These are phyloP conservation scores for Iris macrosiphon DNA, from an alignment of 106 monocot genomes.

Conservation along the genomic window DNA sequence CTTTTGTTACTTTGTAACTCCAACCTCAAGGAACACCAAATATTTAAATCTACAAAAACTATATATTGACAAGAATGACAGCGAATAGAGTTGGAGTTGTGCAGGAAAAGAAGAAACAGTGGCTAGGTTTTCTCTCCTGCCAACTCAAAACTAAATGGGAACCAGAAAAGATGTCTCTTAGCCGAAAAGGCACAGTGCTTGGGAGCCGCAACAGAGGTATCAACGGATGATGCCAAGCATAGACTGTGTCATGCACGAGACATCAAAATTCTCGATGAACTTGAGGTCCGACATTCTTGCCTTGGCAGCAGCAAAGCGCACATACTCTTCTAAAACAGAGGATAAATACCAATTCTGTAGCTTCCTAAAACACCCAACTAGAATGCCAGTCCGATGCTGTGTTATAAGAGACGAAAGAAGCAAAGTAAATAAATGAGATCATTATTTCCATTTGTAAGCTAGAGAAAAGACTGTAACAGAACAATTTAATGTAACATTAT, in stretches of 20 bases:
- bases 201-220: conserved; percentile 17
- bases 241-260: conserved; percentile 31
- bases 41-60: too few relatives aligned
- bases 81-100: too few relatives aligned
- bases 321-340: conserved; percentile 70
- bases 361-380: conserved; percentile 91
- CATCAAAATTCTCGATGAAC: conserved; percentile 71
- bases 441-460: background rate
- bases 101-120: too few relatives aligned
- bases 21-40: too few relatives aligned
- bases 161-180: background rate
- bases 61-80: too few relatives aligned
- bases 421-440: background rate
- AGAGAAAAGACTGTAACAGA: background rate
- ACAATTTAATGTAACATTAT: background rate
- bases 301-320: conserved; percentile 52
- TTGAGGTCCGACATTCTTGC: conserved; percentile 42
- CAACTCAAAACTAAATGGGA: too few relatives aligned
- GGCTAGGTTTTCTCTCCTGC: too few relatives aligned
- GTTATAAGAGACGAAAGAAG: background rate
- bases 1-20: too few relatives aligned
- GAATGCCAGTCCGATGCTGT: conserved; percentile 90
- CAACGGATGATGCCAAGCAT: conserved; percentile 22
- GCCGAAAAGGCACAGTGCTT: conserved; percentile 6
- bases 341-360: conserved; percentile 71